Conservation (phyloP, 1,139 yeast species). For the Candida tropicalis region DNA sequence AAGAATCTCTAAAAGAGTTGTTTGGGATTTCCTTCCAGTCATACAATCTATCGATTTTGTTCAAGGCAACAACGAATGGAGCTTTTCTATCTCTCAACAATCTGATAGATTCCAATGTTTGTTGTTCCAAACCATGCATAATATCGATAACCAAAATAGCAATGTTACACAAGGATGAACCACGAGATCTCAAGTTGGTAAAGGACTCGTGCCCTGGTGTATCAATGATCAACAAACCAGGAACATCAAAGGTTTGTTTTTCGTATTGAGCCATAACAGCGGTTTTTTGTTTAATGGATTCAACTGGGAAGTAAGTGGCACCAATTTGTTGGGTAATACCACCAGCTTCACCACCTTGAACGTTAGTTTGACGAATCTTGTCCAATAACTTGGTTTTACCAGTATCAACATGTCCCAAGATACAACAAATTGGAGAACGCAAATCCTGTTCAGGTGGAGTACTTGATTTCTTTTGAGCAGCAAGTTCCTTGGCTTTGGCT, state of each 20-base stretch:
- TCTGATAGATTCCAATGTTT: constrained; percentile 91
- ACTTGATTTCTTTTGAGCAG: constrained; percentile 20
- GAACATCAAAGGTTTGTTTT: constrained; percentile 87
- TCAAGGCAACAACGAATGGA: constrained; percentile 94
- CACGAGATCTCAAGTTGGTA: constrained; percentile 96
- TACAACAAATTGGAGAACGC: constrained; percentile 99
- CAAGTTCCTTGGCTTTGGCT: constrained; percentile 4
- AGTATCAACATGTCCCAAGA: constrained; percentile 98
- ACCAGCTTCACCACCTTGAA: constrained; percentile 99
- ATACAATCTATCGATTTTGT: constrained; percentile 95
- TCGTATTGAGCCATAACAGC: constrained; percentile 87
- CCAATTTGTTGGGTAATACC: constrained; percentile 99
- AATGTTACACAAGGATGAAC: constrained; percentile 97
- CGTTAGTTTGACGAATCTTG: constrained; percentile 97
- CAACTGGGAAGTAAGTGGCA: constrained; percentile 99
- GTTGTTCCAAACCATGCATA: constrained; percentile 99
- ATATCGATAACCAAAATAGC: constrained; percentile 98
- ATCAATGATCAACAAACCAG: constrained; percentile 94
- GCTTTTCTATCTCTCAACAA: constrained; percentile 95
- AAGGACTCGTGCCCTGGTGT: constrained; percentile 99
- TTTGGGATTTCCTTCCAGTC: constrained; percentile 92
- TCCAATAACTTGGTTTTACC: constrained; percentile 97
- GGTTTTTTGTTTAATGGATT: constrained; percentile 87
- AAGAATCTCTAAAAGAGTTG: constrained; percentile 94
- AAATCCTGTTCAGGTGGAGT: constrained; percentile 49